Conservation (phyloP, 2,329 filamentous ascomycete genomes). For the Bipolaris zeicola region DNA sequence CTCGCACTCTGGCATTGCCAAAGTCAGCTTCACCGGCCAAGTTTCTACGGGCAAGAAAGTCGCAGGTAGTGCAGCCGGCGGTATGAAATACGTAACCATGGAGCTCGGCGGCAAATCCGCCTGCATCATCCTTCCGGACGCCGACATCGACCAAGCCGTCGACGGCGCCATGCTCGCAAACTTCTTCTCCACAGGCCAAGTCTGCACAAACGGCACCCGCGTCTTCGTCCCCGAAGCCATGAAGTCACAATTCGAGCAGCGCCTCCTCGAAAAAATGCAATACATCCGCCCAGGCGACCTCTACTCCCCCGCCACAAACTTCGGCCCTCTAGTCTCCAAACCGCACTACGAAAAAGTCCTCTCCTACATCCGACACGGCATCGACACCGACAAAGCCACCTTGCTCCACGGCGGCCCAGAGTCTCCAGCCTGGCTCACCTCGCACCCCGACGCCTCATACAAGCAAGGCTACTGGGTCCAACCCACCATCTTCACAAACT, state of each 20-base stretch:
- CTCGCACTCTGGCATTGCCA: slow-evolving; percentile 73
- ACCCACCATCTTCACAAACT: slow-evolving; percentile 85
- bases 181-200: slow-evolving; percentile 89
- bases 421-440: slow-evolving; percentile 59
- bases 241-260: slow-evolving; percentile 70
- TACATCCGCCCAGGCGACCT: slow-evolving; percentile 74
- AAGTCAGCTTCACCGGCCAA: slow-evolving; percentile 89
- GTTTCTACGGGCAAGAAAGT: slow-evolving; percentile 84
- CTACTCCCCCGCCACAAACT: slow-evolving; percentile 75
- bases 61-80: slow-evolving; percentile 72
- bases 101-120: slow-evolving; percentile 89
- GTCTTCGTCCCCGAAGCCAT: slow-evolving; percentile 77
- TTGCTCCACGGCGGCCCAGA: slow-evolving; percentile 73
- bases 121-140: slow-evolving; percentile 78
- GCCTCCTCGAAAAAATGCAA: slow-evolving; percentile 71
- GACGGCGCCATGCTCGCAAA: slow-evolving; percentile 93
- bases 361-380: slow-evolving; percentile 76
- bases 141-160: slow-evolving; percentile 77
- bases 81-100: slow-evolving; percentile 92
- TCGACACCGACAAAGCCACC: slow-evolving; percentile 72
- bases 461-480: slow-evolving; percentile 78
- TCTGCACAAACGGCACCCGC: slow-evolving; percentile 90
- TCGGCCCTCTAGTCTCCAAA: slow-evolving; percentile 79
- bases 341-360: slow-evolving; percentile 77
- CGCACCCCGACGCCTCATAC: slow-evolving; percentile 48